Evolutionary conservation across 2,329 filamentous ascomycete genomes (phyloP), one percentile per base, ranked within the genome.

Genomic region (Fonsecaea erecta): DNA sequence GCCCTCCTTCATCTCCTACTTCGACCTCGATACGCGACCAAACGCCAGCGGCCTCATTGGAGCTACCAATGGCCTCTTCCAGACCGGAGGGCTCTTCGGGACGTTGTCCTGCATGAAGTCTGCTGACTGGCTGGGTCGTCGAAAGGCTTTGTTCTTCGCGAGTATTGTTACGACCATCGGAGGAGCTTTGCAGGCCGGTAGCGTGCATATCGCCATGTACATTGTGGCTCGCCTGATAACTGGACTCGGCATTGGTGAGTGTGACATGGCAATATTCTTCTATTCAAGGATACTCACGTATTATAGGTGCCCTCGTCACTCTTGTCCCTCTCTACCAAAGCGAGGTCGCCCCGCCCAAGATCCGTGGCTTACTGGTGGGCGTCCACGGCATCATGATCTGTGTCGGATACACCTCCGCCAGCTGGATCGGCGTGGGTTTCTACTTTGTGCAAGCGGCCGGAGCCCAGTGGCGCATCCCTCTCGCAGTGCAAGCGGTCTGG

Each of bases 21-120:
- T 84, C 68, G 67, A 80, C 40, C 76, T 84, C 24, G 65, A 64
- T 51, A 63, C 61, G 1, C 28, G 61, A 21, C 37, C 51, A 12
- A 54, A 63, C 37, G 55, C 55, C 0, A 82, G 82, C 0, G 74
- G 78, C 3, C 77, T 77, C 7, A 82, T 83, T 26, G 61, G 65
- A 12, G 37, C 61, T 24, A 67, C 59, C 51, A 62, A 62, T 51
- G 65, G 65, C 2, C 52, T 67, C 3, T 67, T 60, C 30, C 56
- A 63, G 8, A 46, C 56, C 2, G 65, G 65, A 12, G 65, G 65
- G 21, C 24, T 62, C 52, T 60, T 67, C 18, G 65, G 65, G 3
- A 79, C 79, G 21, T 72, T 81, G 52, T 81, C 81, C 69, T 79
- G 79, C 52, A 63, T 59, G 24, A 51, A 35, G 24, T 52, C 52